Base-by-base conservation (phyloP, 2,329 filamentous ascomycete species). In the Pseudogymnoascus sp. region DNA sequence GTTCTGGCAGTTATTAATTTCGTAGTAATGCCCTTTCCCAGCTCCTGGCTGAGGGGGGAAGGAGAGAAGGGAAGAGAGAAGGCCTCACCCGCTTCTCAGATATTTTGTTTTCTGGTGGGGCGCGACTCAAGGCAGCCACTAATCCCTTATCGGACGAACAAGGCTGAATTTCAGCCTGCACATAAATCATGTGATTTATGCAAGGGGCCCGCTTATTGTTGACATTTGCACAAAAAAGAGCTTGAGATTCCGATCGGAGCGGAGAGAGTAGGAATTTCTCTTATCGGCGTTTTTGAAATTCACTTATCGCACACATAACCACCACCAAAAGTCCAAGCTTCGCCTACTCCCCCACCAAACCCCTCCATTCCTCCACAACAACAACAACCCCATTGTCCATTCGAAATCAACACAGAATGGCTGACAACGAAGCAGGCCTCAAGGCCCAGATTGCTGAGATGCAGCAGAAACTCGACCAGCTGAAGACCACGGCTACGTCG, bases 1-100 rank as follows among this genome's bases (percentile, higher is more conserved):
- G 49, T 55, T 55, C 78, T 85, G 71, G 65, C 65, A 63, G 58
- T 52, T 61, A 38, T 16, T 33, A 62, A 40, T 31, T 59, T 62
- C 28, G 49, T 55, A 55, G 49, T 11, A 55, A 33, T 35, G 49
- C 49, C 49, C 38, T 35, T 60, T 60, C 58, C 38, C 16, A 38
- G 58, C 58, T 38, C 35, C 33, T 38, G 58, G 38, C 58, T 38
- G 33, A 60, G 58, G 58, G 33, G 58, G 58, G 38, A 16, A 43
- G 58, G 21, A 38, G 58, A 12, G 38, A 43, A 38, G 25, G 58
- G 14, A 43, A 38, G 38, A 25, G 58, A 60, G 55, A 59, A 59
- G 38, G 25, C 35, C 18, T 38, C 33, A 16, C 33, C 58, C 58
- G 33, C 38, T 43, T 43, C 35, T 60, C 58, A 60, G 58, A 60